A percentile compares a stretch with the other conserved stretches of the same genome.
These are phyloP conservation scores for Dothistroma pini DNA, from an alignment of 2,329 filamentous ascomycete genomes.

Conservation along the genomic window DNA sequence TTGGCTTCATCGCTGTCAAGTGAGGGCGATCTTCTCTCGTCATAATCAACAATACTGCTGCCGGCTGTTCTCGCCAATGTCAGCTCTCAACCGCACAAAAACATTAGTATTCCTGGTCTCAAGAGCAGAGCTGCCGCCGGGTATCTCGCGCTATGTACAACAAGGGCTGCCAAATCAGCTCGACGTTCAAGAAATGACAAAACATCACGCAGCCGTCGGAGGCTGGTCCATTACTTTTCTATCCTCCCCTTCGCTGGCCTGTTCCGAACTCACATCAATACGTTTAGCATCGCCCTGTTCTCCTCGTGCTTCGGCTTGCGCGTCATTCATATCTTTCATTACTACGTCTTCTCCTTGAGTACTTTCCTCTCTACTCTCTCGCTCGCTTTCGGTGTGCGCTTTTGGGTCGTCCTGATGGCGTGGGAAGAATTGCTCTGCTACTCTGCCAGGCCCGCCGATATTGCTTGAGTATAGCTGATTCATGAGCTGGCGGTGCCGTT, in stretches of 20 bases:
- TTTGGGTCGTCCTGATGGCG: slow-evolving; percentile 12
- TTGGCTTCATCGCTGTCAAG: slow-evolving; percentile 59
- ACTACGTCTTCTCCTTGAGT: slow-evolving; percentile 13
- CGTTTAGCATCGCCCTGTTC: neutral
- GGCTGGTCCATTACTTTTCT: neutral
- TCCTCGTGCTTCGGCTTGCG: slow-evolving; percentile 2
- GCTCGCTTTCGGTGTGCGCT: slow-evolving; percentile 10
- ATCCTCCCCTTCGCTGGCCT: neutral
- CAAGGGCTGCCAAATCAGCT: neutral
- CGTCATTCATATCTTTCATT: slow-evolving; percentile 17
- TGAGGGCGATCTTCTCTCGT: slow-evolving; percentile 30
- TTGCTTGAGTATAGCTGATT: slow-evolving; percentile 30
- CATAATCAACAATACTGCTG: neutral
- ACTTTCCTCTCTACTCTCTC: slow-evolving; percentile 8
- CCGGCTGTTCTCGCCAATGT: neutral
- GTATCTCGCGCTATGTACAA: slow-evolving; percentile 9
- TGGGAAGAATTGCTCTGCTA: slow-evolving; percentile 26
- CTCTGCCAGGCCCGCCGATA: slow-evolving; percentile 6
- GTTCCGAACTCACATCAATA: neutral
- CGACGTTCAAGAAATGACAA: neutral
- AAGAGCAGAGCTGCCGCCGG: slow-evolving; percentile 4
- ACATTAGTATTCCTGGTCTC: neutral
- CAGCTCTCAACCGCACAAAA: neutral
- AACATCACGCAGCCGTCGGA: neutral
- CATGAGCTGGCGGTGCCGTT: slow-evolving; percentile 32